Evolutionary conservation across 75 land plant species (phyloP).

Genomic region (Sequoia sempervirens): DNA sequence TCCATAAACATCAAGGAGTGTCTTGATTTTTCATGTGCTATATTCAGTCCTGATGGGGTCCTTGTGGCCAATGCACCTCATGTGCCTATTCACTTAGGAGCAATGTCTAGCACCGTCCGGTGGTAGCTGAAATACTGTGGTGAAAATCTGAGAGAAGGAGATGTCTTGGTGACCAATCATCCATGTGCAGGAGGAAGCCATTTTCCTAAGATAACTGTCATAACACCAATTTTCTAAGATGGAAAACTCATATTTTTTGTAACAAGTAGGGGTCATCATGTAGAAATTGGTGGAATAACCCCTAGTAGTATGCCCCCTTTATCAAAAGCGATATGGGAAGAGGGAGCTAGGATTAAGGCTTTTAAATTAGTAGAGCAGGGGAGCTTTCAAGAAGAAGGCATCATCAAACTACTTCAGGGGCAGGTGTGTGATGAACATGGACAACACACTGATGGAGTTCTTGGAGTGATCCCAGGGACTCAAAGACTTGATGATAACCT

Average conservation of each 20-base stretch:
- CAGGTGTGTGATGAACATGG: conserved; percentile 33
- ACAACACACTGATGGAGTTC: conserved; percentile 2
- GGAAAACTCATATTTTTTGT: conserved; percentile 88
- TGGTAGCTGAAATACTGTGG: conserved; percentile 96
- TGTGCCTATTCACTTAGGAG: conserved; percentile 96
- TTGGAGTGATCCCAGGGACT: conserved; percentile 66
- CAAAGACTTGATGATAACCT: conserved; percentile 91
- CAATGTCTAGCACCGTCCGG: conserved; percentile 93
- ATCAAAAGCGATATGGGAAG: conserved; percentile 95
- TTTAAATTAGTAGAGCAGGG: conserved; percentile 94
- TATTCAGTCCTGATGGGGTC: conserved; percentile 95
- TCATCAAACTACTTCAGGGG: conserved; percentile 53
- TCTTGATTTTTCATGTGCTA: conserved; percentile 97
- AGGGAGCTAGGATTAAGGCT: conserved; percentile 97
- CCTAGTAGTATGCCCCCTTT: conserved; percentile 99
- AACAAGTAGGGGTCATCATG: conserved; percentile 98
- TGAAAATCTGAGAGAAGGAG: conserved; percentile 85
- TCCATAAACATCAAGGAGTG: conserved; percentile 98
- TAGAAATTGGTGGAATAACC: conserved; percentile 98
- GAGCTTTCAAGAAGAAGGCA: conserved; percentile 89
- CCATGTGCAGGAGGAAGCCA: conserved; percentile 98
- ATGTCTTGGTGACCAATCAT: conserved; percentile 95
- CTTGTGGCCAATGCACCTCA: conserved; percentile 99
- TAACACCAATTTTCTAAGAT: conserved; percentile 87
- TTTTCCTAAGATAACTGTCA: conserved; percentile 96